Conservation (phyloP, 202 grass and related monocot species). For the Elaeis oleifera region DNA sequence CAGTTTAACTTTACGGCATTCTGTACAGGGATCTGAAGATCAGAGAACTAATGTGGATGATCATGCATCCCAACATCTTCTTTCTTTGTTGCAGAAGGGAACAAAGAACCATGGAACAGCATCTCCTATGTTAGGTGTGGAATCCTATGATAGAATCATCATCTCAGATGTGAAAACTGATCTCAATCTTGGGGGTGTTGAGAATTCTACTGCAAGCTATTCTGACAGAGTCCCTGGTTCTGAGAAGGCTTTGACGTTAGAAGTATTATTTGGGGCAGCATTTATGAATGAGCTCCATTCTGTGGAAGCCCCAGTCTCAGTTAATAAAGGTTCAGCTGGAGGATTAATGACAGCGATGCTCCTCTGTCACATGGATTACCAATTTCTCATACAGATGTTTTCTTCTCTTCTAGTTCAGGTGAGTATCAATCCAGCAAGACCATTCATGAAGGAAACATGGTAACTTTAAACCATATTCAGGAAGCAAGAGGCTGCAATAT, state of each 20-base stretch:
- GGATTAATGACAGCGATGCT: conserved; percentile 25
- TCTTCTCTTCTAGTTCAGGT: conserved; percentile 29
- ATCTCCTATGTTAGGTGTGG: conserved; percentile 31
- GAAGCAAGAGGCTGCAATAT: conserved; percentile 23
- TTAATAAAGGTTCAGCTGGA: conserved; percentile 38
- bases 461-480: conserved; percentile 24
- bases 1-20: conserved; percentile 25
- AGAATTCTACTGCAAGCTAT: conserved; percentile 22
- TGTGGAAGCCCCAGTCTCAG: conserved; percentile 76
- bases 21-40: conserved; percentile 14
- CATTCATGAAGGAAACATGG: background rate
- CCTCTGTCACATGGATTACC: conserved; percentile 16
- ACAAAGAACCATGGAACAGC: conserved; percentile 31
- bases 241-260: conserved; percentile 54
- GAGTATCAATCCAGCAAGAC: conserved; percentile 34
- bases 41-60: conserved; percentile 41
- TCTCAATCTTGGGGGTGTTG: conserved; percentile 21
- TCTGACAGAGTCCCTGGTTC: conserved; percentile 31
- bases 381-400: conserved; percentile 17
- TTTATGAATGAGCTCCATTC: conserved; percentile 97
- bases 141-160: conserved; percentile 18
- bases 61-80: conserved; percentile 70
- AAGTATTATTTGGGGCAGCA: conserved; percentile 69
- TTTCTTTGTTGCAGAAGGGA: conserved; percentile 62
- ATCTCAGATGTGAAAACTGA: conserved; percentile 19